A percentile compares a stretch with the other conserved stretches of the same genome.
Conservation (phyloP, 2,329 filamentous ascomycete species). For the Pyrenophora teres region DNA sequence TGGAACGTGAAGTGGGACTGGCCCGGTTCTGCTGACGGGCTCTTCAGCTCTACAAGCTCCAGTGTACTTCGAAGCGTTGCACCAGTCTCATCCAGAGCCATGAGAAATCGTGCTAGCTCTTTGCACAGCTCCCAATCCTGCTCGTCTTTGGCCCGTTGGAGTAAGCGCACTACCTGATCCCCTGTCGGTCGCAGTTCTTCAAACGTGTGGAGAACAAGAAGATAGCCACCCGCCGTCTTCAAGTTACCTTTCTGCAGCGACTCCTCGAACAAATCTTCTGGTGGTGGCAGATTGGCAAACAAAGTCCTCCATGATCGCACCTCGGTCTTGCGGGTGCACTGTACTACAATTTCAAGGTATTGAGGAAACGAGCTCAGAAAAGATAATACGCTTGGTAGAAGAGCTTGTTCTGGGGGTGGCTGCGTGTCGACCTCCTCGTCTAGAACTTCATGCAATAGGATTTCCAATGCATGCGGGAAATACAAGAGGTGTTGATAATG, state of each 20-base stretch:
- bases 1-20: slow-evolving; percentile 43
- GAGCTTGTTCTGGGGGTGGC: slow-evolving; percentile 53
- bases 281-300: slow-evolving; percentile 87
- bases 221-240: slow-evolving; percentile 94
- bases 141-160: slow-evolving; percentile 79
- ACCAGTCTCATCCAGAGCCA: slow-evolving; percentile 86
- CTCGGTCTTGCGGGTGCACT: slow-evolving; percentile 97
- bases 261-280: slow-evolving; percentile 91
- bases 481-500: slow-evolving; percentile 88
- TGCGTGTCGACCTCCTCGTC: slow-evolving; percentile 88
- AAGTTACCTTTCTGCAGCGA: slow-evolving; percentile 81
- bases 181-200: slow-evolving; percentile 65
- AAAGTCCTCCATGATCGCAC: slow-evolving; percentile 92
- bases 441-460: slow-evolving; percentile 88
- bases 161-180: slow-evolving; percentile 78
- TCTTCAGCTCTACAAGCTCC: slow-evolving; percentile 53
- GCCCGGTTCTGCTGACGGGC: slow-evolving; percentile 32
- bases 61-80: slow-evolving; percentile 76
- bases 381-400: slow-evolving; percentile 58
- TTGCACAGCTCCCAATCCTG: slow-evolving; percentile 95
- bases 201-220: slow-evolving; percentile 89
- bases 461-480: slow-evolving; percentile 89
- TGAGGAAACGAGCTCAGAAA: slow-evolving; percentile 65
- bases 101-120: slow-evolving; percentile 91
- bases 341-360: slow-evolving; percentile 93